Percentiles rank a stretch among this genome's conserved stretches.
Conservation (phyloP, 257 asterid species). For the Solanum verrucosum region DNA sequence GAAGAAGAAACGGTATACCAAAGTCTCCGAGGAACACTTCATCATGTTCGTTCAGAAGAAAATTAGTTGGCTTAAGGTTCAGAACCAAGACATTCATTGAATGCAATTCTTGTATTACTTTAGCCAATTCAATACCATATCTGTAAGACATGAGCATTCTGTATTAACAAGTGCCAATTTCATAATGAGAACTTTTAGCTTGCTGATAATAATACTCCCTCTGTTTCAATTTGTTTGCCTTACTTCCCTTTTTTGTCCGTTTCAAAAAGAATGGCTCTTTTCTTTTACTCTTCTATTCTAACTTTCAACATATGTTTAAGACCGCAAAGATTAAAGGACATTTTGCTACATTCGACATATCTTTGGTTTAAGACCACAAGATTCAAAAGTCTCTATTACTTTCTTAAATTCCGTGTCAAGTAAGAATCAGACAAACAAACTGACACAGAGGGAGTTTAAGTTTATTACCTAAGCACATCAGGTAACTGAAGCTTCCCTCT, state of each 20-base stretch:
- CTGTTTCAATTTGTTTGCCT: neutral
- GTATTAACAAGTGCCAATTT: neutral
- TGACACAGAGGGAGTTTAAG: neutral
- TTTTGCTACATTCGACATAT: neutral
- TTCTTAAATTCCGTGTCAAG: neutral
- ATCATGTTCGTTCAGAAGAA: conserved; percentile 43
- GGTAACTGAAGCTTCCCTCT: conserved; percentile 52
- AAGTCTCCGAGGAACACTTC: conserved; percentile 49
- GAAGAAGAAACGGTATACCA: conserved; percentile 53
- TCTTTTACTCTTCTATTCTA: neutral
- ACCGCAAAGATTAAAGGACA: neutral
- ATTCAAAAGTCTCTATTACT: neutral
- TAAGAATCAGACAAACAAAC: neutral
- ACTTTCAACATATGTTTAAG: neutral
- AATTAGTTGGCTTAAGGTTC: conserved; percentile 60
- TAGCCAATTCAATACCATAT: conserved; percentile 43
- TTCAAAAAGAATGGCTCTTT: neutral
- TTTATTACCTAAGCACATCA: conserved; percentile 44
- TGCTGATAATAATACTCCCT: neutral
- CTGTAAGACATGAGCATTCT: conserved; percentile 18
- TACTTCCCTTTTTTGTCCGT: neutral
- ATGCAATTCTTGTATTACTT: conserved; percentile 49
- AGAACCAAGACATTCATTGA: conserved; percentile 34
- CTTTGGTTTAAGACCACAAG: neutral
- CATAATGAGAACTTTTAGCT: neutral